Percentiles rank a stretch among this genome's conserved stretches.
Conservation (phyloP, 805 yeast genomes). For the Hanseniaspora hatyaiensis region DNA sequence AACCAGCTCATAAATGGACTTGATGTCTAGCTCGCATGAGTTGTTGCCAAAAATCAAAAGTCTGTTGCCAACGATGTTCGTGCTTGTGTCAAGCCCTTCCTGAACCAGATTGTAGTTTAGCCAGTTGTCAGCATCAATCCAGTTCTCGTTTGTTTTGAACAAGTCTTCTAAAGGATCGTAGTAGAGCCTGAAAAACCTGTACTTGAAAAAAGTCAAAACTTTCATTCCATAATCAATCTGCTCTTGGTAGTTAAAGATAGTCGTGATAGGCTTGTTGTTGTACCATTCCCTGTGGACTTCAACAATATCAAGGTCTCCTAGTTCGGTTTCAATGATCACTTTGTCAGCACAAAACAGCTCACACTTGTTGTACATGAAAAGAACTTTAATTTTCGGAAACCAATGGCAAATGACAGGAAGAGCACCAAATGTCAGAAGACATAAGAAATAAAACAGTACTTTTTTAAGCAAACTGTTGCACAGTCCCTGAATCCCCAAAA, state of each 20-base stretch:
- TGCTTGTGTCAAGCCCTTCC: conserved; percentile 56
- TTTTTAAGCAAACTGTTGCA: conserved; percentile 39
- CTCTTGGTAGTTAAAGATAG: conserved; percentile 36
- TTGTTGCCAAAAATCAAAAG: conserved; percentile 65
- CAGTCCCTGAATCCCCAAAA: conserved; percentile 90
- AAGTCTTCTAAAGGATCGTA: conserved; percentile 82
- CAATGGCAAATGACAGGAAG: conserved; percentile 67
- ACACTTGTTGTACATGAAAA: conserved; percentile 48
- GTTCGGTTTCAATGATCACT: conserved; percentile 88
- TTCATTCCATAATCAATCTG: conserved; percentile 41
- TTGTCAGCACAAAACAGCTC: conserved; percentile 79
- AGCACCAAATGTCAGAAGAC: conserved; percentile 55
- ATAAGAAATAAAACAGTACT: conserved; percentile 41
- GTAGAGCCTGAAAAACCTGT: conserved; percentile 70
- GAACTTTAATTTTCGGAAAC: conserved; percentile 68
- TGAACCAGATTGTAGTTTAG: conserved; percentile 40
- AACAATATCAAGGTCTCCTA: conserved; percentile 65
- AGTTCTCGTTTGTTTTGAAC: conserved; percentile 68
- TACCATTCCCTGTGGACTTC: conserved; percentile 49
- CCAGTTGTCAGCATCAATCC: conserved; percentile 76
- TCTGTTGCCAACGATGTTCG: conserved; percentile 48
- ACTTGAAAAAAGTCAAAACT: conserved; percentile 55
- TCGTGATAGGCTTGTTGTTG: conserved; percentile 53
- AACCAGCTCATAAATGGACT: conserved; percentile 50
- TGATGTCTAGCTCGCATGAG: conserved; percentile 62